A percentile compares a stretch with the other conserved stretches of the same genome.
These are phyloP conservation scores for Lunasporangiospora selenospora DNA, from an alignment of 192 early-diverging fungal genomes.

Conservation along the genomic window DNA sequence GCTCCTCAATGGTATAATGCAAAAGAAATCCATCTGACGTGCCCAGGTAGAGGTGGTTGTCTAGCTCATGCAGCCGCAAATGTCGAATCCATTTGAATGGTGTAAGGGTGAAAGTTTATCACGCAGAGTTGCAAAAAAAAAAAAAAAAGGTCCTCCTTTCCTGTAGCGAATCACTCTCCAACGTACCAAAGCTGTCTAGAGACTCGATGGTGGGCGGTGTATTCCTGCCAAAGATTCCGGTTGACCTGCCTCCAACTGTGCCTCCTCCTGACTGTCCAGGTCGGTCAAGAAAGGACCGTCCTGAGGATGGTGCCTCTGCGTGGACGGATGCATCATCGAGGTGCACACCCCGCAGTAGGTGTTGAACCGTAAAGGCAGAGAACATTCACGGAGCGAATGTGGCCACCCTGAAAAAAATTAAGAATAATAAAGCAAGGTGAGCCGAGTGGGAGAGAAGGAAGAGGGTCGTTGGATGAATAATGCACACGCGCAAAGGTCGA, in stretches of 20 bases:
- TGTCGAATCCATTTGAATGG: background rate
- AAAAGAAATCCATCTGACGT: constrained; percentile 76
- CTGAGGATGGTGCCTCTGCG: constrained; percentile 24
- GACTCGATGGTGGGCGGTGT: constrained; percentile 18
- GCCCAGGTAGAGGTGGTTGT: constrained; percentile 76
- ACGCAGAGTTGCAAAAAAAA: too few species aligned
- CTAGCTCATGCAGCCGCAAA: constrained; percentile 37
- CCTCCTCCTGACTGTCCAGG: constrained; percentile 5
- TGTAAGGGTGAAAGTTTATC: too few species aligned
- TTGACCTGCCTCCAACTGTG: constrained; percentile 21
- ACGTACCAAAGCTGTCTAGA: constrained; percentile 46
- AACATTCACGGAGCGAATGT: constrained; percentile 40
- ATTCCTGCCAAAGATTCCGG: constrained; percentile 43
- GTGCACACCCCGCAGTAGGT: constrained; percentile 45
- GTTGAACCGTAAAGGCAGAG: constrained; percentile 58
- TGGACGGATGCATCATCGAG: constrained; percentile 47
- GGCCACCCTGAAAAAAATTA: too few species aligned
- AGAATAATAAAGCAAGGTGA: too few species aligned
- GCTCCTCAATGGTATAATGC: constrained; percentile 68
- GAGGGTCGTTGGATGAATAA: too few species aligned
- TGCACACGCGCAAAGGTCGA: too few species aligned
- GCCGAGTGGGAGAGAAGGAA: too few species aligned
- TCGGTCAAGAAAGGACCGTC: constrained; percentile 28
- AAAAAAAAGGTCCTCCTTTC: too few species aligned
- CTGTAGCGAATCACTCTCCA: background rate